Percentiles rank a stretch among this genome's conserved stretches.
Conservation (phyloP, 257 asterid genomes). For the Ballota nigra region DNA sequence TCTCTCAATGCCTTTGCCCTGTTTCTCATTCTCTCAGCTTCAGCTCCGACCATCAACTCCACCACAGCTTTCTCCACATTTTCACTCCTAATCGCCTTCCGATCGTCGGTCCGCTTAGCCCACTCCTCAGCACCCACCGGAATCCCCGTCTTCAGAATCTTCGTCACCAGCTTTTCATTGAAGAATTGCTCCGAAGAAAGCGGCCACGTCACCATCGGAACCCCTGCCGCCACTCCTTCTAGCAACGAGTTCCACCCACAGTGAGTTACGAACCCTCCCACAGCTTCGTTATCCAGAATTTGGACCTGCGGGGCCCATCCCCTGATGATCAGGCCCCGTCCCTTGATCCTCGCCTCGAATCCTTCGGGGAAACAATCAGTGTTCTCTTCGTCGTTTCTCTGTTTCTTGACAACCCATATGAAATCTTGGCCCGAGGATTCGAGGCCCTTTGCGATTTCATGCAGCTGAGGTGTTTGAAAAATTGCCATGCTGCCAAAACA, state of each 20-base stretch:
- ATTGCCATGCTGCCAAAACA: slow-evolving; percentile 39
- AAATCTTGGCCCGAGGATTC: slow-evolving; percentile 31
- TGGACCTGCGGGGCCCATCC: slow-evolving; percentile 42
- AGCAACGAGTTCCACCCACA: slow-evolving; percentile 47
- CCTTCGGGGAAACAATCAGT: slow-evolving; percentile 19
- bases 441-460: slow-evolving; percentile 38
- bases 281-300: slow-evolving; percentile 35
- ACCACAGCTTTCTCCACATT: slow-evolving; percentile 23
- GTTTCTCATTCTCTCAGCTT: slow-evolving; percentile 19
- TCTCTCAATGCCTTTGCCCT: slow-evolving; percentile 25
- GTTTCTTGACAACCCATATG: slow-evolving; percentile 31
- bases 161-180: slow-evolving; percentile 34
- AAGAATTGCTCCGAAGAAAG: slow-evolving; percentile 39
- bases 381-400: not conserved
- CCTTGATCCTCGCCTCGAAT: slow-evolving; percentile 21
- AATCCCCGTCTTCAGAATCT: slow-evolving; percentile 29
- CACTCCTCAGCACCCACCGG: slow-evolving; percentile 39
- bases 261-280: slow-evolving; percentile 44
- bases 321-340: slow-evolving; percentile 26
- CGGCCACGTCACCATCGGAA: slow-evolving; percentile 53
- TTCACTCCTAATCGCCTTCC: slow-evolving; percentile 9
- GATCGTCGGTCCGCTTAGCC: slow-evolving; percentile 18
- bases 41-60: slow-evolving; percentile 27
- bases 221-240: slow-evolving; percentile 35
- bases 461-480: slow-evolving; percentile 29